These are phyloP conservation scores for Wickerhamiella vanderwaltii DNA, from an alignment of 805 yeast genomes.

Conservation along the genomic window DNA sequence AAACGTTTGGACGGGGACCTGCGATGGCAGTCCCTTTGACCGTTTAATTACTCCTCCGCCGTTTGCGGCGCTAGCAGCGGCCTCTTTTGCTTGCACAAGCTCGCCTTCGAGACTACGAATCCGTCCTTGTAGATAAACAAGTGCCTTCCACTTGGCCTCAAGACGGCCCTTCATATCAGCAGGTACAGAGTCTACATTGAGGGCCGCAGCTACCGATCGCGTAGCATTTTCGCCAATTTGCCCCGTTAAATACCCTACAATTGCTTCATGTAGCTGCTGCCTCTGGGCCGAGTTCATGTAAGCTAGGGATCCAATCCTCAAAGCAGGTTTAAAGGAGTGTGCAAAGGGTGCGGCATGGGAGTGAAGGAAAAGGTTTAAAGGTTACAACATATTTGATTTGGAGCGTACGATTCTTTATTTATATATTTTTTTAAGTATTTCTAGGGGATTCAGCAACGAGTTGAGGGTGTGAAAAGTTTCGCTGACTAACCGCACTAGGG, in stretches of 20 bases:
- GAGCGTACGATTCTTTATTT: no score
- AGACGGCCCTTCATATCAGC: constrained; percentile 23
- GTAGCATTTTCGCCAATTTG: constrained; percentile 11
- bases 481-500: no score
- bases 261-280: constrained; percentile 36
- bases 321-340: no score
- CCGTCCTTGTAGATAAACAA: constrained; percentile 62
- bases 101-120: constrained; percentile 57
- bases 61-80: constrained; percentile 24
- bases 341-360: not conserved
- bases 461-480: no score
- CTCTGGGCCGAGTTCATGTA: constrained; percentile 32
- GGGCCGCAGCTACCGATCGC: constrained; percentile 18
- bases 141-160: constrained; percentile 81
- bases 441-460: no score
- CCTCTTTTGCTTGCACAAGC: constrained; percentile 31
- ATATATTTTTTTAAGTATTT: no score
- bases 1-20: constrained; percentile 29
- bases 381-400: no score
- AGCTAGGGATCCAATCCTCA: not conserved
- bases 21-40: constrained; percentile 32
- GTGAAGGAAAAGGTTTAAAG: not conserved
- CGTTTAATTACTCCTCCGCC: constrained; percentile 37
- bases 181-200: constrained; percentile 24
- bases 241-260: constrained; percentile 38